phyloP scores from a whole-genome alignment of 371 early-diverging fungal genomes.

The Rhizopus microsporus region DNA sequence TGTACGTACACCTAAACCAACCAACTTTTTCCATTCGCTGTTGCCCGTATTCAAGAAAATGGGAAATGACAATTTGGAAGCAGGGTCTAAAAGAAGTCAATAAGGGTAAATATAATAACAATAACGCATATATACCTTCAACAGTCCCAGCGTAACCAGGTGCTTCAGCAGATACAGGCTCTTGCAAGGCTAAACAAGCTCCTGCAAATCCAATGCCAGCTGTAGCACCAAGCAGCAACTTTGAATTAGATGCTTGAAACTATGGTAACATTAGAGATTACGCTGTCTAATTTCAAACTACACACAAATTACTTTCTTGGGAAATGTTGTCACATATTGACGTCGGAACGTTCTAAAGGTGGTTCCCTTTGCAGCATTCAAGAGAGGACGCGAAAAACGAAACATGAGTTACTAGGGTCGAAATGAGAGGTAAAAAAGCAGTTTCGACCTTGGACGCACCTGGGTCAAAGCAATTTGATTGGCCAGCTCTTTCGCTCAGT shows the following conservation, averaged over 20 bases:
- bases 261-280: neutral
- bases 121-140: constrained; percentile 26
- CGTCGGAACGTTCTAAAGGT: neutral
- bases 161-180: constrained; percentile 25
- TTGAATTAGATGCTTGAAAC: neutral
- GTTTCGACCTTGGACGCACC: too few relatives aligned
- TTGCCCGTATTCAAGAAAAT: constrained; percentile 31
- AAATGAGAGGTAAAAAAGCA: too few relatives aligned
- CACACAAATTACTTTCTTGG: constrained; percentile 1
- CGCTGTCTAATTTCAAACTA: neutral
- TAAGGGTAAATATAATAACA: neutral
- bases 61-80: constrained; percentile 39
- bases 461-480: too few relatives aligned
- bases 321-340: neutral
- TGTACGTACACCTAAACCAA: constrained; percentile 71
- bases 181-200: constrained; percentile 10
- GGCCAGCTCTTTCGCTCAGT: too few relatives aligned
- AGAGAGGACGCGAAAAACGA: neutral
- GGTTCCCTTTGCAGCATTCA: neutral
- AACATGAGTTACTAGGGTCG: neutral
- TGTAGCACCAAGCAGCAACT: neutral
- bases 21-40: constrained; percentile 45
- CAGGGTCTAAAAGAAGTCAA: constrained; percentile 29
- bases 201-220: neutral
- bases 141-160: constrained; percentile 38